phyloP scores from a whole-genome alignment of 208 protist genomes.

The Crithidia mellificae region DNA sequence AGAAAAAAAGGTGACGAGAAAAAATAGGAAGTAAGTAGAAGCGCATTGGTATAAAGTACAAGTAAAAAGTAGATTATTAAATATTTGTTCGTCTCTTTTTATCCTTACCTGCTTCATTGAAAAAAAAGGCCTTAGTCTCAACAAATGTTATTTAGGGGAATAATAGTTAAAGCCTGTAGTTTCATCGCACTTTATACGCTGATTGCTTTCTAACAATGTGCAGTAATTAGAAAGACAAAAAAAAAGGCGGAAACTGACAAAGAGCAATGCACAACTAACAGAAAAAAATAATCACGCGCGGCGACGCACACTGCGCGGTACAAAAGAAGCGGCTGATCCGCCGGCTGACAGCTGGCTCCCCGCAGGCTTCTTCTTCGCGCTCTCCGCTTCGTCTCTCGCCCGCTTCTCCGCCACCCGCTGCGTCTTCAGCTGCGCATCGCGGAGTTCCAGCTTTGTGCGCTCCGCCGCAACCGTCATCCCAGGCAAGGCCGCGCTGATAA shows the following conservation, averaged over 20 bases:
- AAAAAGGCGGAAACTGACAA: too few species aligned
- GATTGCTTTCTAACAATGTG: too few species aligned
- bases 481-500: slow-evolving; percentile 41
- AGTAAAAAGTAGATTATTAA: too few species aligned
- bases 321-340: slow-evolving; percentile 38
- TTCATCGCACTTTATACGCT: too few species aligned
- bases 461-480: slow-evolving; percentile 56
- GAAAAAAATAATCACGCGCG: slow-evolving; percentile 36
- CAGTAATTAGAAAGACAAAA: too few species aligned
- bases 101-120: too few species aligned
- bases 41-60: too few species aligned
- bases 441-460: slow-evolving; percentile 55
- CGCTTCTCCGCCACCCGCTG: slow-evolving; percentile 32
- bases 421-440: slow-evolving; percentile 40
- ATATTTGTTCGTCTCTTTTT: too few species aligned
- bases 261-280: too few species aligned
- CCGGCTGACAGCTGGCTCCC: background rate
- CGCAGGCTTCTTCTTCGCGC: background rate
- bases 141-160: too few species aligned
- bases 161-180: too few species aligned
- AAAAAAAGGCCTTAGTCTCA: too few species aligned
- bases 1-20: slow-evolving; percentile 8
- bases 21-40: background rate
- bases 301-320: slow-evolving; percentile 54
- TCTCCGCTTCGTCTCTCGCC: slow-evolving; percentile 7